Evolutionary conservation across 2,329 filamentous ascomycete species (phyloP).

Genomic region (Trichoderma lentiforme): DNA sequence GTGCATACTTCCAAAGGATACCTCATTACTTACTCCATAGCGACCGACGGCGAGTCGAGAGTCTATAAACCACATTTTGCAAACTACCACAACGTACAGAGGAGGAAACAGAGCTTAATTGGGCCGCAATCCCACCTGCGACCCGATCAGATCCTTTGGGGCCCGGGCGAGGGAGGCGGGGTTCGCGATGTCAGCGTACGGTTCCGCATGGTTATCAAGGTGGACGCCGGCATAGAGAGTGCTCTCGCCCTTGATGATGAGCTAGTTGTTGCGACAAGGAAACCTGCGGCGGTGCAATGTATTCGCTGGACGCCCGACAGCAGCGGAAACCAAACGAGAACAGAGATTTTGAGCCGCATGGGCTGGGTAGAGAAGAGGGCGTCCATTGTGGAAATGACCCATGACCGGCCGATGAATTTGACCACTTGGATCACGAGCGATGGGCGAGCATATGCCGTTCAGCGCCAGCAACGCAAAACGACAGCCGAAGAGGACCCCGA

Average conservation of each 20-base stretch:
- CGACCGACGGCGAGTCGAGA: conserved; percentile 74
- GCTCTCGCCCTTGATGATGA: conserved; percentile 90
- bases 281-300: conserved; percentile 92
- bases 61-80: conserved; percentile 83
- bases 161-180: conserved; percentile 76
- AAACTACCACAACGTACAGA: conserved; percentile 61
- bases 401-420: conserved; percentile 95
- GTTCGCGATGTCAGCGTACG: conserved; percentile 84
- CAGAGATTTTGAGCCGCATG: conserved; percentile 86
- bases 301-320: conserved; percentile 90
- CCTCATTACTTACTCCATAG: conserved; percentile 90
- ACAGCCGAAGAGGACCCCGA: conserved; percentile 40
- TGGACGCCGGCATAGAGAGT: conserved; percentile 89
- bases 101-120: conserved; percentile 59
- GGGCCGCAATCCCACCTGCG: conserved; percentile 52
- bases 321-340: conserved; percentile 79
- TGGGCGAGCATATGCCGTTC: conserved; percentile 86
- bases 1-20: conserved; percentile 83
- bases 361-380: conserved; percentile 77
- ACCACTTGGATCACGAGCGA: conserved; percentile 89
- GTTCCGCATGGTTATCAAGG: conserved; percentile 96
- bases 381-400: conserved; percentile 77
- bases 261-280: conserved; percentile 83
- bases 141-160: conserved; percentile 64
- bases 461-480: conserved; percentile 53